Evolutionary conservation across 1,139 yeast genomes (phyloP), one percentile per base, ranked within the genome.

Genomic region (Meyerozyma smithsonii): DNA sequence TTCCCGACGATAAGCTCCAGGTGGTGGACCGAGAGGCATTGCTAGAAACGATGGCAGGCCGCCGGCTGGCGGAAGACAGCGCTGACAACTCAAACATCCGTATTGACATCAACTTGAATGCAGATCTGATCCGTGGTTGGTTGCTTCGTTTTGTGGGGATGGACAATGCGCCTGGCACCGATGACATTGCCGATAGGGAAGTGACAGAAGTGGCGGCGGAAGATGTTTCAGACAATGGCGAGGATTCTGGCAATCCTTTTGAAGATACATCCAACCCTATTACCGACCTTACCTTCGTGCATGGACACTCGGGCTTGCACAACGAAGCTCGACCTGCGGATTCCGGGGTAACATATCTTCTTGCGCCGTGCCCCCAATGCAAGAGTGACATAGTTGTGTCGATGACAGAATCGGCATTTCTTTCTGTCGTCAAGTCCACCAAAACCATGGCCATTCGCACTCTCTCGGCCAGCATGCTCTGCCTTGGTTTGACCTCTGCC

Each of bases 311-410:
- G 8, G 28, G 28, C 15, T 12, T n/a, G 10, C 30, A 4, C 8
- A 14, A 15, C 12, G 17, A 26, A 14, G 17, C 17, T 2, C 15
- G 3, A 2, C 17, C 15, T 3, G 4, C 30, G 4, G 30, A 26
- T 4, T 15, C 11, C 4, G 12, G 12, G 19, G 32, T 48, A 5
- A 55, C 58, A 14, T 50, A 58, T 19, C 46, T 65, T 4, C 42
- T 64, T 24, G 67, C 69, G 3, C 55, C 63, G 3, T 71, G 77
- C 46, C 76, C 76, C 2, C 77, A 71, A 46, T 71, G 77, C 46
- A 68, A 68, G 45, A 55, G 58, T 34, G 59, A 62, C 32, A 65
- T 71, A 28, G 51, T 59, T 8, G 68, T 71, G 46, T 49, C 59
- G 19, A 59, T 69, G 61, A 56, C 54, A 40, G 44, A 61, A 30